Evolutionary conservation across 2,329 filamentous ascomycete species (phyloP).

Genomic region (Botrytis fragariae): DNA sequence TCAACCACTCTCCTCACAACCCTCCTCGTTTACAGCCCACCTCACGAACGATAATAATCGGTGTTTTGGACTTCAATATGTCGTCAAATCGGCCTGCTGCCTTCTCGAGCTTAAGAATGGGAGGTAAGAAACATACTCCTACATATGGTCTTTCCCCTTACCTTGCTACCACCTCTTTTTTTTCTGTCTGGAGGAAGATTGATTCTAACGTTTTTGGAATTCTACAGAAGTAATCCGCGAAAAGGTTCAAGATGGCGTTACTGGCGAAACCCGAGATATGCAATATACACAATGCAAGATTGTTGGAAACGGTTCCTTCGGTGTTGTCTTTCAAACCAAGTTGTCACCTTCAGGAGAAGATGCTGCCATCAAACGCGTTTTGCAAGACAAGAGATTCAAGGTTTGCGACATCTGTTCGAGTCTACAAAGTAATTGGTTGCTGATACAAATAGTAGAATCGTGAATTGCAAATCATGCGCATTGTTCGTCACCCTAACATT

Average conservation of each 20-base stretch:
- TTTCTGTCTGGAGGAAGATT: not conserved
- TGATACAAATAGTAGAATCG: constrained; percentile 68
- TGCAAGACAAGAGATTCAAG: constrained; percentile 99
- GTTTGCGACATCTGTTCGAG: constrained; percentile 48
- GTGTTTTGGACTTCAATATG: constrained; percentile 54
- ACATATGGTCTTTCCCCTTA: constrained; percentile 20
- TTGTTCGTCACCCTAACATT: constrained; percentile 97
- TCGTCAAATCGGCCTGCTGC: constrained; percentile 89
- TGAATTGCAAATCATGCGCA: constrained; percentile 99
- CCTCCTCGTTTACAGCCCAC: constrained; percentile 46
- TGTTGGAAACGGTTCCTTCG: constrained; percentile 97
- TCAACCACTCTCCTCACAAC: constrained; percentile 43
- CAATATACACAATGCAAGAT: constrained; percentile 99
- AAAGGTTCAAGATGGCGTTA: constrained; percentile 97
- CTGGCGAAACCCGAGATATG: constrained; percentile 92
- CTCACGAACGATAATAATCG: constrained; percentile 41
- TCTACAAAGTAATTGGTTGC: not conserved
- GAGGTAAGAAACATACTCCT: constrained; percentile 61
- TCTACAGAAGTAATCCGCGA: constrained; percentile 93
- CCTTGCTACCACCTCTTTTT: not conserved
- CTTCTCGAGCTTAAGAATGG: constrained; percentile 89
- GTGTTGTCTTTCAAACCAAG: constrained; percentile 98
- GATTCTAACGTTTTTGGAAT: constrained; percentile 29
- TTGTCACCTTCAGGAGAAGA: constrained; percentile 97
- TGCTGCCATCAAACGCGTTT: constrained; percentile 96